Evolutionary conservation across 495 filamentous ascomycete genomes (phyloP).

Genomic region (Penicillium diatomitis): DNA sequence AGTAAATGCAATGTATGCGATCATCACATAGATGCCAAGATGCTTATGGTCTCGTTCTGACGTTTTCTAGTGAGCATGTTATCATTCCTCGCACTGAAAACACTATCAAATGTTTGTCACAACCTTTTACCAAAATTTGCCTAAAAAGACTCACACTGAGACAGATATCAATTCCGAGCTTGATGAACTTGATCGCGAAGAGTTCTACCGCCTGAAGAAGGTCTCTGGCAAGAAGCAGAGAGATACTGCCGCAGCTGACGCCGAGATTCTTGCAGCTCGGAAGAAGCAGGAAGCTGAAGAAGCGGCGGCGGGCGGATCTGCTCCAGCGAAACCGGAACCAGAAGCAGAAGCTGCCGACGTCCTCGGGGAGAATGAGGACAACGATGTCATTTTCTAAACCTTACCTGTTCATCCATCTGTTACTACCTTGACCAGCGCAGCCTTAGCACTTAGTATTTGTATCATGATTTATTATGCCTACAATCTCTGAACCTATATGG

Average conservation of each 20-base stretch:
- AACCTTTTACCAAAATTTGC: neutral
- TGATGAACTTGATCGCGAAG: slow-evolving; percentile 94
- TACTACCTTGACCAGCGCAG: neutral
- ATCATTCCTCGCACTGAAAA: slow-evolving; percentile 98
- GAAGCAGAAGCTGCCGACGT: slow-evolving; percentile 49
- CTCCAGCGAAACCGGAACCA: slow-evolving; percentile 26
- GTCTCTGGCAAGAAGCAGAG: slow-evolving; percentile 92
- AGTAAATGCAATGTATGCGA: slow-evolving; percentile 87
- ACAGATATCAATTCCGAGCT: slow-evolving; percentile 96
- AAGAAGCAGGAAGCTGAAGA: slow-evolving; percentile 37
- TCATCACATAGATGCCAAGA: neutral
- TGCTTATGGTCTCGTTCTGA: neutral
- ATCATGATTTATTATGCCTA: slow-evolving; percentile 8
- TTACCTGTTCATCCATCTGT: slow-evolving; percentile 2
- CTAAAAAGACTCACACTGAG: slow-evolving; percentile 9
- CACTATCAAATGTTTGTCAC: slow-evolving; percentile 80
- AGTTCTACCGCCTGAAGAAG: slow-evolving; percentile 98
- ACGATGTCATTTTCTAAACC: slow-evolving; percentile 86
- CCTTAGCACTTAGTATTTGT: slow-evolving; percentile 8
- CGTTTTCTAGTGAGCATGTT: slow-evolving; percentile 61
- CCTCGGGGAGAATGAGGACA: slow-evolving; percentile 77
- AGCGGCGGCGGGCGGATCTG: slow-evolving; percentile 21
- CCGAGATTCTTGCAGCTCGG: slow-evolving; percentile 56
- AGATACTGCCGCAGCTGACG: slow-evolving; percentile 65
- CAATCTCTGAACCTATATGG: neutral